A percentile compares a stretch with the other conserved stretches of the same genome.
Evolutionary conservation across 2,329 filamentous ascomycete genomes (phyloP).

Genomic region (Lasiodiplodia sp.): DNA sequence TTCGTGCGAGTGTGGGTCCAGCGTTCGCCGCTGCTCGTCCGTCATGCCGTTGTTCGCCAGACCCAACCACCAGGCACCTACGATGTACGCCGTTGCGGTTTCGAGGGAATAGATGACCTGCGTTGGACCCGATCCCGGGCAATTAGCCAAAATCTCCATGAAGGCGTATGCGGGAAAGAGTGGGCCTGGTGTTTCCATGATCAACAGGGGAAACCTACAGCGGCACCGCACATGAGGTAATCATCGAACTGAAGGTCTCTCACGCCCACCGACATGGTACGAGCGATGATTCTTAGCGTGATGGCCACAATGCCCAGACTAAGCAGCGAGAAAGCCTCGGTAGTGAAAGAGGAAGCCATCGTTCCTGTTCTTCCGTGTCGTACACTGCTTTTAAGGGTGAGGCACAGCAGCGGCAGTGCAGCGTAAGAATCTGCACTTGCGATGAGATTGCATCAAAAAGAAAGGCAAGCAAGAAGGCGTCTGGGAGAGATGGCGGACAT

Average conservation of each 20-base stretch:
- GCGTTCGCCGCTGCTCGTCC: slow-evolving; percentile 53
- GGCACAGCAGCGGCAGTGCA: background rate
- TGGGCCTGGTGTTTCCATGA: too few relatives aligned
- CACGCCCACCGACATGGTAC: slow-evolving; percentile 33
- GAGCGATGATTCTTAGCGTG: slow-evolving; percentile 33
- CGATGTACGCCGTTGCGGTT: slow-evolving; percentile 57
- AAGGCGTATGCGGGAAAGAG: background rate
- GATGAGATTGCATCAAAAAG: background rate
- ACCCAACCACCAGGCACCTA: slow-evolving; percentile 58
- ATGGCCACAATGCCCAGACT: slow-evolving; percentile 33
- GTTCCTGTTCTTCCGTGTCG: background rate
- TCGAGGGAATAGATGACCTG: slow-evolving; percentile 61
- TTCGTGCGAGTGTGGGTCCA: slow-evolving; percentile 56
- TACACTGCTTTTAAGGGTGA: background rate
- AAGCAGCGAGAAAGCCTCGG: slow-evolving; percentile 34
- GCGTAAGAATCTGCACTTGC: background rate
- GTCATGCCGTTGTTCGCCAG: slow-evolving; percentile 67
- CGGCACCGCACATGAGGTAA: slow-evolving; percentile 35
- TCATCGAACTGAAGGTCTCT: slow-evolving; percentile 33
- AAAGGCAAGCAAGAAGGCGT: background rate
- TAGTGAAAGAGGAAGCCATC: slow-evolving; percentile 33
- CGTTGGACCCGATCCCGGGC: background rate
- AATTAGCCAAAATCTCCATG: background rate
- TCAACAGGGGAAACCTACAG: slow-evolving; percentile 26
- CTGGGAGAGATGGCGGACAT: background rate